Base-by-base conservation (phyloP, 139 green algal species). In the Yamagishiella unicocca region DNA sequence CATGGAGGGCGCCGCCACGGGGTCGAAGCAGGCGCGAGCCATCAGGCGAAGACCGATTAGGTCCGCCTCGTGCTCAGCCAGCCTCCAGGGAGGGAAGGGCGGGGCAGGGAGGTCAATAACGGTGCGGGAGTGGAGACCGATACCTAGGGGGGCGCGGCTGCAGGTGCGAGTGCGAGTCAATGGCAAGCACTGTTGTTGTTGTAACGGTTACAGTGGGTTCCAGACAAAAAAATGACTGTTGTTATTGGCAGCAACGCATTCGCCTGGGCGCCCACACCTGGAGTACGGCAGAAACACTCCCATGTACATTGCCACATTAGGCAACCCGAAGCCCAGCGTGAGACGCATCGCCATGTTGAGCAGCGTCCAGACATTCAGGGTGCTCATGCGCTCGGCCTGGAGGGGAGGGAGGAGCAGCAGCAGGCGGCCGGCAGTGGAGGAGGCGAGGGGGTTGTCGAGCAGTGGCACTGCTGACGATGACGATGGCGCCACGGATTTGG, bases 1-100 rank as follows among this genome's bases (percentile, higher is more conserved):
- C 91, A 95, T 94, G 62, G 31, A 78, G 38, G 90, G 53, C 38
- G 91, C 92, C 50, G 93, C 92, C 1, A 42, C 37, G 4, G 95
- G 95, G 88, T 96, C 87, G 82, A 94, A 97, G 87, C 95, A 98
- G 1, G 95, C 93, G 37, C 89, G 76, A 10, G 95, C 95, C 75
- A 95, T 92, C 50, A 97, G 87, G 33, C 92, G 87, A 17, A 97
- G 85, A 9, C 96, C 95, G 42, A 98, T 98, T 0, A 89, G 45
- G 85, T 98, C 96, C 14, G 96, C 96, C 89, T 98, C 96, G 27
- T 91, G 92, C 91, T 98, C 95, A 25, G 85, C 85, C 55, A 92
- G 91, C 46, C 95, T n/a, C n/a, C 93, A 78, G n/a, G n/a, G n/a
- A 43, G 29, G n/a, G n/a, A n/a, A n/a, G n/a, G n/a, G n/a, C n/a